Base-by-base conservation (phyloP, 2,329 filamentous ascomycete genomes). In the Colletotrichum zoysiae region DNA sequence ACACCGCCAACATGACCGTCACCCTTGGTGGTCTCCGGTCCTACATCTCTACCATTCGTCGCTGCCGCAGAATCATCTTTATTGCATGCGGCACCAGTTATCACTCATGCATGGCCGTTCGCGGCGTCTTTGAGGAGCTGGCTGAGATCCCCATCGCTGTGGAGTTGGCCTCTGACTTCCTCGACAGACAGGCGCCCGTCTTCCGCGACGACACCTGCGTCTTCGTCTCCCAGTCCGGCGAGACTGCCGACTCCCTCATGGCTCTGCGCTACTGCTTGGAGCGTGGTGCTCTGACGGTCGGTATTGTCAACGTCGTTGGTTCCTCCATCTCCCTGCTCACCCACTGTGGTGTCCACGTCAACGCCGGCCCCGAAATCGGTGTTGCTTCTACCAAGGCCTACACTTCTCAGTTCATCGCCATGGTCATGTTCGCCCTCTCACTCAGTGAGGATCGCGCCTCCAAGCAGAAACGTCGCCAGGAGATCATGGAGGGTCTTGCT, bases 201-300 rank as follows among this genome's bases (percentile, higher is more conserved):
- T 99, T 99, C 95, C 93, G 96, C 85, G 96, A 99, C 82, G 95
- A 99, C 84, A 99, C 96, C 23, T 98, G 95, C 82, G 94, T 99
- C 72, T 99, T 99, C 81, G 96, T 99, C 75, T 99, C 96, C 11
- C 96, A 99, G 85, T 99, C 96, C 73, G 96, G 96, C 79, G 96
- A 99, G 88, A 99, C 96, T 71, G 96, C 96, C 59, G 96, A 99
- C 84, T 99, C 96, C 26, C 89, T 99, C 77, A 92, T 98, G 93
- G 96, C 96, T 74, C 91, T 99, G 75, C 92, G 95, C 78, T 98
- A 98, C 91, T 99, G 96, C 86, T 87, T 99, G 81, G 96, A 99
- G 89, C 95, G 96, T 75, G 96, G 96, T 79, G 96, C 96, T 62
- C 87, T 99, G 83, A 98, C 96, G 55, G 96, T 99, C 76, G 96